phyloP scores from a whole-genome alignment of 495 filamentous ascomycete genomes.

The Staphylotrichum tortipilum region DNA sequence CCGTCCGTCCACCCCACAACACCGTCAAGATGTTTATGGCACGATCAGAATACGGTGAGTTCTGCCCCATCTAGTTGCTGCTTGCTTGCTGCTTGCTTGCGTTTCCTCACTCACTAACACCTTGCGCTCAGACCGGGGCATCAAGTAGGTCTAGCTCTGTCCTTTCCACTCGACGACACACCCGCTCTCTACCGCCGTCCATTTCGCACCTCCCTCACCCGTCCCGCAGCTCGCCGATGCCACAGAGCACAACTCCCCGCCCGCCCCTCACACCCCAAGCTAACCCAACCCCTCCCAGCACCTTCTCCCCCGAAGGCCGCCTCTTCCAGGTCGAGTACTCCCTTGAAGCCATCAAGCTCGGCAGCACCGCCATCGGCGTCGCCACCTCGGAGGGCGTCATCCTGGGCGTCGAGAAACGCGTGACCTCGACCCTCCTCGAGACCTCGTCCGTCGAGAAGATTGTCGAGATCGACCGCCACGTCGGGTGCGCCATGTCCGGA shows the following conservation, averaged over 20 bases:
- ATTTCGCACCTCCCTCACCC: background rate
- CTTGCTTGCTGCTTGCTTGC: too few relatives aligned
- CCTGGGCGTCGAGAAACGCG: constrained; percentile 96
- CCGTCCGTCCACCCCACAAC: constrained; percentile 14
- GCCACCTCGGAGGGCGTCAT: constrained; percentile 89
- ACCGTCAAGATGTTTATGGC: constrained; percentile 92
- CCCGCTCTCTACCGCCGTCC: too few relatives aligned
- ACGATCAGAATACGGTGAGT: constrained; percentile 94
- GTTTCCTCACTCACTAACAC: constrained; percentile 24
- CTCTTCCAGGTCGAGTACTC: constrained; percentile 99
- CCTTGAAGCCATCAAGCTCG: constrained; percentile 98
- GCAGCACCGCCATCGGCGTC: constrained; percentile 95
- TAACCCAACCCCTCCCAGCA: constrained; percentile 46
- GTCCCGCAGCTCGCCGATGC: background rate
- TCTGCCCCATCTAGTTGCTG: too few relatives aligned
- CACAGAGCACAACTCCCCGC: background rate
- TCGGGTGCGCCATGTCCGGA: constrained; percentile 96
- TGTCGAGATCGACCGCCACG: constrained; percentile 96
- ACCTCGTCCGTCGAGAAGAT: constrained; percentile 98
- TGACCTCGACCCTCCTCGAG: constrained; percentile 93
- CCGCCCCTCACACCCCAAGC: background rate
- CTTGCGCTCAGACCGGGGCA: constrained; percentile 77
- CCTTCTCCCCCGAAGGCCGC: constrained; percentile 98
- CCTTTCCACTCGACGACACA: background rate
- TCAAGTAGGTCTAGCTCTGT: constrained; percentile 97